Percentiles rank a stretch among this genome's conserved stretches.
These are phyloP conservation scores for Nothophoma quercina DNA, from an alignment of 2,329 filamentous ascomycete genomes.

Conservation along the genomic window DNA sequence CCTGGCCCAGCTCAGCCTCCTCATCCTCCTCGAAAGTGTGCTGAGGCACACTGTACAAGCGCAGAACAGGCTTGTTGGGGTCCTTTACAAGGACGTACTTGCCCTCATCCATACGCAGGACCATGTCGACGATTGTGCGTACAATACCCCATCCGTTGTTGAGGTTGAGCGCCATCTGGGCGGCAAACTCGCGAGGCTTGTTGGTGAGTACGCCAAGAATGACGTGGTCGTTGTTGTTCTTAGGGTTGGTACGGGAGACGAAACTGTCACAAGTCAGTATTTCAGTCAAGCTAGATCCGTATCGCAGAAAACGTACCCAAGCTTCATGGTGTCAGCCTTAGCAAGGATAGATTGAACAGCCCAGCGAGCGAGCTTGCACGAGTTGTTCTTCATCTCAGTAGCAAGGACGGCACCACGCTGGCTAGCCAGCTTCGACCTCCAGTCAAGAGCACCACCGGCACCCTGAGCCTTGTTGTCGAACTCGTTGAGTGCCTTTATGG, in stretches of 20 bases:
- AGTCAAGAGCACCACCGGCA: slow-evolving; percentile 93
- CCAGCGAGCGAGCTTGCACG: slow-evolving; percentile 97
- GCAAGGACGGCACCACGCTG: slow-evolving; percentile 97
- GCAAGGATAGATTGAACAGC: slow-evolving; percentile 96
- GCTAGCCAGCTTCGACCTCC: slow-evolving; percentile 91
- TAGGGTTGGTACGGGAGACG: slow-evolving; percentile 92
- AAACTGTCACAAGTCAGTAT: slow-evolving; percentile 67
- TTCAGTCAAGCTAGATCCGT: neutral
- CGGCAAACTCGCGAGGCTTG: slow-evolving; percentile 96
- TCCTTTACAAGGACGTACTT: slow-evolving; percentile 86
- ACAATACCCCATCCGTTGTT: slow-evolving; percentile 99
- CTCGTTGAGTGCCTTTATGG: slow-evolving; percentile 97
- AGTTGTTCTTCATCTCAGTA: slow-evolving; percentile 99
- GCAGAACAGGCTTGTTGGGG: slow-evolving; percentile 94
- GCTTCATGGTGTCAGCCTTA: slow-evolving; percentile 98
- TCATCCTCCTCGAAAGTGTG: slow-evolving; percentile 93
- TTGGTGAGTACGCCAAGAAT: slow-evolving; percentile 95
- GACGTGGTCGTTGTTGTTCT: slow-evolving; percentile 91
- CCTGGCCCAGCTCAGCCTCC: slow-evolving; percentile 69
- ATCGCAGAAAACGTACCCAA: slow-evolving; percentile 70
- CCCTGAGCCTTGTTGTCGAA: slow-evolving; percentile 98
- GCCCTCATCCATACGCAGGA: slow-evolving; percentile 76
- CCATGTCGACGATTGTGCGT: slow-evolving; percentile 96
- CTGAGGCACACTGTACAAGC: slow-evolving; percentile 88
- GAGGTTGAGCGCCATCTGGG: slow-evolving; percentile 97